Percentiles rank a stretch among this genome's conserved stretches.
Evolutionary conservation across 2,329 filamentous ascomycete genomes (phyloP).

Genomic region (Boeremia lycopersici): DNA sequence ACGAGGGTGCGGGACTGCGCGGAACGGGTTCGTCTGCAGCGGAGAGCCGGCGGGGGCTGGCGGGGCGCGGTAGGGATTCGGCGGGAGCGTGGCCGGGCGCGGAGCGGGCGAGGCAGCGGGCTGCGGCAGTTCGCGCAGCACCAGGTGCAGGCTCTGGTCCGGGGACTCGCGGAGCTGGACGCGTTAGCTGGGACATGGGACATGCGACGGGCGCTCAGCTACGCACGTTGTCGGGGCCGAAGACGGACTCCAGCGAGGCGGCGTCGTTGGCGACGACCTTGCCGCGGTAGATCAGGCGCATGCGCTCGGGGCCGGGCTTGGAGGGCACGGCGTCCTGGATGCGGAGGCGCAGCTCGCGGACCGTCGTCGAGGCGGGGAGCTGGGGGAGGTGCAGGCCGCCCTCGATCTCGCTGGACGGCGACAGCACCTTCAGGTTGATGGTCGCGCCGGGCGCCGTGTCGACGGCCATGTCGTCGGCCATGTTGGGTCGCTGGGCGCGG

Average conservation of each 20-base stretch:
- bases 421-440: constrained; percentile 49
- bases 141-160: constrained; percentile 47
- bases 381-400: constrained; percentile 39
- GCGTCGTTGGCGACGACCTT: constrained; percentile 57
- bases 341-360: constrained; percentile 59
- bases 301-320: constrained; percentile 47
- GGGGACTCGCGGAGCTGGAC: constrained; percentile 42
- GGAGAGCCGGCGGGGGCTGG: constrained; percentile 24
- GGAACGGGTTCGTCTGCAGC: constrained; percentile 42
- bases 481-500: neutral
- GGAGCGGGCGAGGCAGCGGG: constrained; percentile 20
- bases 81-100: constrained; percentile 47
- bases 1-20: constrained; percentile 28
- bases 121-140: constrained; percentile 43
- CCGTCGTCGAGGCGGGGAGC: constrained; percentile 49
- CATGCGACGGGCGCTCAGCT: neutral
- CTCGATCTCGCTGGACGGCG: constrained; percentile 47
- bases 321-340: constrained; percentile 58
- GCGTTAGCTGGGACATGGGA: constrained; percentile 16
- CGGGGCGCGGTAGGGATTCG: constrained; percentile 39
- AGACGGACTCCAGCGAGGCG: constrained; percentile 55
- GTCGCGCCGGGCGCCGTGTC: constrained; percentile 27
- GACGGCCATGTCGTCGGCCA: constrained; percentile 31
- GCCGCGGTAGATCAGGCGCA: constrained; percentile 65
- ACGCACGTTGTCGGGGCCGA: constrained; percentile 59